Conservation (phyloP, 2,329 filamentous ascomycete species). For the Colletotrichum sp. region DNA sequence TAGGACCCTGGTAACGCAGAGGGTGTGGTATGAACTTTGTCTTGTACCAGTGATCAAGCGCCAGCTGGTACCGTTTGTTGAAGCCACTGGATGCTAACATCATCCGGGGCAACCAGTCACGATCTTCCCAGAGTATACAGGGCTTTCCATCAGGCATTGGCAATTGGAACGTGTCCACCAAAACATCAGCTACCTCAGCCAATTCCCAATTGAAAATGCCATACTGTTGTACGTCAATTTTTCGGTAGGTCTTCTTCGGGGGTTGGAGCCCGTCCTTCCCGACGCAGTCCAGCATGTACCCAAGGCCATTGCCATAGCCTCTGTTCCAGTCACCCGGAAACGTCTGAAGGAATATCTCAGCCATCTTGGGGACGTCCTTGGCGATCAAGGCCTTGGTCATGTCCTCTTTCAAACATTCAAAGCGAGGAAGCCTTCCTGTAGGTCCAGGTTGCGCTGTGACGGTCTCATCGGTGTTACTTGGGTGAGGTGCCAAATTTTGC, state of each 20-base stretch:
- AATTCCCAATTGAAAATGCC: background rate
- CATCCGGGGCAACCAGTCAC: too few relatives aligned
- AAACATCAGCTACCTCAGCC: background rate
- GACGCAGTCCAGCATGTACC: too few relatives aligned
- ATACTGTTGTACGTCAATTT: background rate
- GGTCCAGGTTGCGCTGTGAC: background rate
- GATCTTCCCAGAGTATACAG: background rate
- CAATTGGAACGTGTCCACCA: background rate
- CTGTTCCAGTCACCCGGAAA: background rate
- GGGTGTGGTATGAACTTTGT: fast-evolving
- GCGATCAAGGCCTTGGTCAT: background rate
- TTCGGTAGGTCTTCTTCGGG: background rate
- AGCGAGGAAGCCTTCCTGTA: background rate
- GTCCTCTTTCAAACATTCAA: background rate
- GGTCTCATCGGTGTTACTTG: background rate
- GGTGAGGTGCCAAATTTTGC: background rate
- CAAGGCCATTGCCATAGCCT: background rate
- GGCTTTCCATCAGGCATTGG: background rate
- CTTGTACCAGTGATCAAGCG: fast-evolving
- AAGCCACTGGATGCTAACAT: background rate
- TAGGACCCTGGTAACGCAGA: background rate
- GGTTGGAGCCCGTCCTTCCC: background rate
- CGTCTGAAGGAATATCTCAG: background rate
- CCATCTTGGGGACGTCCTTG: background rate
- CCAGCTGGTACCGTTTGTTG: fast-evolving